phyloP scores from a whole-genome alignment of 179 eudicot genomes.

The Pouteria campechiana region DNA sequence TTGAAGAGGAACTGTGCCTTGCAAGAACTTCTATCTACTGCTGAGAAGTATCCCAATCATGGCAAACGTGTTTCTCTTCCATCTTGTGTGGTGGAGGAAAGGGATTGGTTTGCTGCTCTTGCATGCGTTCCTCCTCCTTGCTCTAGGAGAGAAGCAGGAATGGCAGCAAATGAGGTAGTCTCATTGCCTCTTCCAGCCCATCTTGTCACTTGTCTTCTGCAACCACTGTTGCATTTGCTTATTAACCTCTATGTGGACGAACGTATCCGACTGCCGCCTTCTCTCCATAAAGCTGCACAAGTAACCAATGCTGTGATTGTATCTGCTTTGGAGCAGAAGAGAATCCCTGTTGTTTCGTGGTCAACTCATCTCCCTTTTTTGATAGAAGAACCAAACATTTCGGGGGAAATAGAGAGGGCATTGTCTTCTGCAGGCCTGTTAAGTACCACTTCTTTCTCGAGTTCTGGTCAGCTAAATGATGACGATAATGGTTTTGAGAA shows the following conservation, averaged over 20 bases:
- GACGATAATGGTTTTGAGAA: slow-evolving; percentile 16
- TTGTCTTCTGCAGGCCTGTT: slow-evolving; percentile 39
- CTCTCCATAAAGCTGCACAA: slow-evolving; percentile 42
- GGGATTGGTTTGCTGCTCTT: slow-evolving; percentile 94
- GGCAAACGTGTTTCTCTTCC: slow-evolving; percentile 64
- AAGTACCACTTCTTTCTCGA: slow-evolving; percentile 22
- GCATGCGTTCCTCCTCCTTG: slow-evolving; percentile 91
- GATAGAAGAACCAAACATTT: slow-evolving; percentile 45
- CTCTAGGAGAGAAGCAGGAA: slow-evolving; percentile 81
- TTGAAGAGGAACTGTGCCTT: slow-evolving; percentile 71
- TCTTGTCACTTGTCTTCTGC: slow-evolving; percentile 60
- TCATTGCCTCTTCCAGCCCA: slow-evolving; percentile 59
- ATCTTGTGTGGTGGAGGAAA: slow-evolving; percentile 65
- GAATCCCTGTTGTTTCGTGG: slow-evolving; percentile 41
- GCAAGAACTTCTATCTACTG: slow-evolving; percentile 52
- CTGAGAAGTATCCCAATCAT: slow-evolving; percentile 26
- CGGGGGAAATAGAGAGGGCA: slow-evolving; percentile 33
- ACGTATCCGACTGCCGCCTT: slow-evolving; percentile 60
- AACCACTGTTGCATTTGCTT: slow-evolving; percentile 54
- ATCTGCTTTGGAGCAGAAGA: slow-evolving; percentile 45
- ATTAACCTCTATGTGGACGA: slow-evolving; percentile 57
- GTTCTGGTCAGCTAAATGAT: slow-evolving; percentile 17
- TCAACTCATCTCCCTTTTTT: slow-evolving; percentile 35
- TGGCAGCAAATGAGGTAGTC: slow-evolving; percentile 76
- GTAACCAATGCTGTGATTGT: slow-evolving; percentile 31